These are phyloP conservation scores for Tricholoma matsutake DNA, from an alignment of 768 basidiomycete species.

Conservation along the genomic window DNA sequence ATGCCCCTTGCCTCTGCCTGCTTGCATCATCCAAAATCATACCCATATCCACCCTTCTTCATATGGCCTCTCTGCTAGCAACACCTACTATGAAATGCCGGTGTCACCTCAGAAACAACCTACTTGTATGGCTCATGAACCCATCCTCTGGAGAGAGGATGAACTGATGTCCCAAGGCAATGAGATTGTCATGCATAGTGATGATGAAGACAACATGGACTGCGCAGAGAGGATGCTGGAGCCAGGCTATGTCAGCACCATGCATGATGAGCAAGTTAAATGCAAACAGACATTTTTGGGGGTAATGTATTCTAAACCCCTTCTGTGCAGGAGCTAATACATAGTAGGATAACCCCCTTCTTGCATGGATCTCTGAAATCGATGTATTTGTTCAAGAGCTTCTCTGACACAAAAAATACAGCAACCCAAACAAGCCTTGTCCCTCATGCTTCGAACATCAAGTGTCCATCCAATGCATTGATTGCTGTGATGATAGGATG, in stretches of 20 bases:
- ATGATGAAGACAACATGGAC: background rate
- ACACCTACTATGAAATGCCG: background rate
- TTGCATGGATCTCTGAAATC: constrained; percentile 1
- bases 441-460: background rate
- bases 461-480: background rate
- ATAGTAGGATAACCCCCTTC: constrained; percentile 3
- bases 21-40: no score
- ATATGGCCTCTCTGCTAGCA: background rate
- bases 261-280: background rate
- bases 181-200: background rate
- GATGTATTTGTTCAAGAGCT: background rate
- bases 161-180: background rate
- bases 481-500: background rate
- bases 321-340: background rate
- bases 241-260: background rate
- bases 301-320: background rate
- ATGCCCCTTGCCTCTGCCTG: background rate
- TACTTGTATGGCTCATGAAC: background rate
- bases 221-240: background rate
- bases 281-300: background rate
- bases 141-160: no score
- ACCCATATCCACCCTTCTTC: background rate
- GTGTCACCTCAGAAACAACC: background rate
- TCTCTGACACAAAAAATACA: no score
- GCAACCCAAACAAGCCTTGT: background rate